Percentiles rank a stretch among this genome's conserved stretches.
These are phyloP conservation scores for Arbutus unedo DNA, from an alignment of 148 eudicot genomes.

Conservation along the genomic window DNA sequence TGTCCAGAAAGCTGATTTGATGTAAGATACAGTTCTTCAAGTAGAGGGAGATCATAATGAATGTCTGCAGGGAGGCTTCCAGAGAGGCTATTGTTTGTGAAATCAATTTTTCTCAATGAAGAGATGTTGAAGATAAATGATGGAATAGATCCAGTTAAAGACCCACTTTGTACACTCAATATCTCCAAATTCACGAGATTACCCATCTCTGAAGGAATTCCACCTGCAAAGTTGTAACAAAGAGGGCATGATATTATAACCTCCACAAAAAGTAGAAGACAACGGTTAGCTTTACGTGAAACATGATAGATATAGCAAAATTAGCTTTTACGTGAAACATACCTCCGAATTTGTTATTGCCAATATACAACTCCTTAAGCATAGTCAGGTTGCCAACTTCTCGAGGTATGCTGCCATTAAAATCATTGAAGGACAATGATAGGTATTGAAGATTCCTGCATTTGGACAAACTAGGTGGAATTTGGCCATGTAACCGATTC, in stretches of 20 bases:
- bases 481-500: background rate
- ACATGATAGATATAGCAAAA: background rate
- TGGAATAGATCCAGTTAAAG: slow-evolving; percentile 22
- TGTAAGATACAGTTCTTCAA: background rate
- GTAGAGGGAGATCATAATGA: background rate
- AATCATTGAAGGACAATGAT: slow-evolving; percentile 7
- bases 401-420: background rate
- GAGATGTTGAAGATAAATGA: slow-evolving; percentile 25
- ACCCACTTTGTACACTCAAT: background rate
- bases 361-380: slow-evolving; percentile 1
- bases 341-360: background rate
- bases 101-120: slow-evolving; percentile 16
- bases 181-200: background rate
- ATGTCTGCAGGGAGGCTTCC: slow-evolving; percentile 21
- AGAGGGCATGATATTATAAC: background rate
- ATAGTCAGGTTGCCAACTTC: background rate
- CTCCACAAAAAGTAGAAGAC: background rate
- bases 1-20: slow-evolving; percentile 6
- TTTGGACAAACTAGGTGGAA: background rate
- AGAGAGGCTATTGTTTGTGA: slow-evolving; percentile 21
- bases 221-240: slow-evolving; percentile 18
- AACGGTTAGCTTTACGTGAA: background rate
- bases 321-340: background rate
- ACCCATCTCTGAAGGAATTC: slow-evolving; percentile 20
- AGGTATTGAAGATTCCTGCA: slow-evolving; percentile 7